Conservation (phyloP, 2,329 filamentous ascomycete species). For the Paramyrothecium sp. region DNA sequence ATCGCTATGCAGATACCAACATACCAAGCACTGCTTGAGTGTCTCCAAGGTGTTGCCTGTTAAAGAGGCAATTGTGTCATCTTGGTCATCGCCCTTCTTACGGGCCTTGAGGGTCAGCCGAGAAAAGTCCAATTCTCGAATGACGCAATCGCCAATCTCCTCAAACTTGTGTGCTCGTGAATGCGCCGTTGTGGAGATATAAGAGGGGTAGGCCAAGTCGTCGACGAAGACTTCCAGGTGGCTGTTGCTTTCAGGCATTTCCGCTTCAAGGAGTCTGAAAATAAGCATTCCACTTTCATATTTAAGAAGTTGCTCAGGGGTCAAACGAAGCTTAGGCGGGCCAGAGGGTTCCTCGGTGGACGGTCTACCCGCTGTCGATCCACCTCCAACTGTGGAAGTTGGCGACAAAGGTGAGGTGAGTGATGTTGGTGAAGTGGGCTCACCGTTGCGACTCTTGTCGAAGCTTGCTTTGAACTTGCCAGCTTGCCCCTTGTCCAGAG, state of each 20-base stretch:
- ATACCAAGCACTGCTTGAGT: conserved; percentile 80
- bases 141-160: conserved; percentile 92
- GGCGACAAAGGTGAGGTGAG: background rate
- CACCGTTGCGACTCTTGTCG: conserved; percentile 22
- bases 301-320: conserved; percentile 74
- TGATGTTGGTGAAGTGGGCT: conserved; percentile 32
- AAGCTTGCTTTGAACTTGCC: conserved; percentile 43
- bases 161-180: conserved; percentile 72
- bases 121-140: conserved; percentile 96
- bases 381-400: conserved; percentile 37
- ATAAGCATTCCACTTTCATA: conserved; percentile 92
- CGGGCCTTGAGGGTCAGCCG: conserved; percentile 84
- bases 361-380: conserved; percentile 32
- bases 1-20: conserved; percentile 26
- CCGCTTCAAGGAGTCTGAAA: conserved; percentile 89
- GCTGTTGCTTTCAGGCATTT: conserved; percentile 73
- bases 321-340: conserved; percentile 75
- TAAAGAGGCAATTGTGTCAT: conserved; percentile 77
- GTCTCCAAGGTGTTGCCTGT: conserved; percentile 84
- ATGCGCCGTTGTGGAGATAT: conserved; percentile 74
- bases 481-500: conserved; percentile 25
- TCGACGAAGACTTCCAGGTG: conserved; percentile 90
- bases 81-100: conserved; percentile 74
- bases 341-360: conserved; percentile 47
- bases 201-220: conserved; percentile 90